These are phyloP conservation scores for Apiospora sp. DNA, from an alignment of 2,329 filamentous ascomycete genomes.

Conservation along the genomic window DNA sequence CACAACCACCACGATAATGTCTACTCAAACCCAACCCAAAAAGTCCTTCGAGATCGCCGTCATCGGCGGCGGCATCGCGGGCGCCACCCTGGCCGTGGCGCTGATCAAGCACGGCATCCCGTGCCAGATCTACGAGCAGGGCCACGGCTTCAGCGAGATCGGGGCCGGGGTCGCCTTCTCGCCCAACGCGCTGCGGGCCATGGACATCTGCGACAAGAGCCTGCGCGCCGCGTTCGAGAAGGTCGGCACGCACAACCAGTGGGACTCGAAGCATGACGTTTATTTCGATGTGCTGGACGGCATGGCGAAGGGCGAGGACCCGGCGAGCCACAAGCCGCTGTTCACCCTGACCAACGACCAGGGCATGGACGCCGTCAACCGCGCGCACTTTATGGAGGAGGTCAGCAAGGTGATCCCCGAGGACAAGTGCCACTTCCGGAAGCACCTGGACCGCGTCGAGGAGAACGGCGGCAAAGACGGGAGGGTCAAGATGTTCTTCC, in stretches of 20 bases:
- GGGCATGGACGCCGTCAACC: conserved; percentile 31
- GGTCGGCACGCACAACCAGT: conserved; percentile 27
- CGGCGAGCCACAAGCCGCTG: background rate
- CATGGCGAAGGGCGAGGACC: background rate
- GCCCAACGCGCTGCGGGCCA: conserved; percentile 26
- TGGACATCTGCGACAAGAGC: conserved; percentile 25
- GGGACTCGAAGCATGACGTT: conserved; percentile 24
- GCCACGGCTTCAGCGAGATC: conserved; percentile 26
- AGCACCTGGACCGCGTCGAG: conserved; percentile 43
- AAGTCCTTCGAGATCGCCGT: conserved; percentile 26
- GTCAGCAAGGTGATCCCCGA: conserved; percentile 36
- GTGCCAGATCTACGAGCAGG: conserved; percentile 27
- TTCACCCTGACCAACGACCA: conserved; percentile 21
- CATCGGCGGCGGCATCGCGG: conserved; percentile 29
- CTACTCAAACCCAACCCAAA: background rate
- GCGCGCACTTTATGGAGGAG: conserved; percentile 39
- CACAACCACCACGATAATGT: background rate
- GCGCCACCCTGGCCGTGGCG: conserved; percentile 25
- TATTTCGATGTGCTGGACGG: conserved; percentile 30
- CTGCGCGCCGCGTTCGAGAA: conserved; percentile 24
- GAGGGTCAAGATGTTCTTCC: conserved; percentile 33
- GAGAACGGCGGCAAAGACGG: conserved; percentile 28
- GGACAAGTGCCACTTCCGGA: conserved; percentile 36
- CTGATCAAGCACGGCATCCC: conserved; percentile 20
- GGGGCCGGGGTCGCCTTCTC: conserved; percentile 27